Percentiles rank a stretch among this genome's conserved stretches.
These are phyloP conservation scores for Rubus idaeus DNA, from an alignment of 306 rosid genomes.

Conservation along the genomic window DNA sequence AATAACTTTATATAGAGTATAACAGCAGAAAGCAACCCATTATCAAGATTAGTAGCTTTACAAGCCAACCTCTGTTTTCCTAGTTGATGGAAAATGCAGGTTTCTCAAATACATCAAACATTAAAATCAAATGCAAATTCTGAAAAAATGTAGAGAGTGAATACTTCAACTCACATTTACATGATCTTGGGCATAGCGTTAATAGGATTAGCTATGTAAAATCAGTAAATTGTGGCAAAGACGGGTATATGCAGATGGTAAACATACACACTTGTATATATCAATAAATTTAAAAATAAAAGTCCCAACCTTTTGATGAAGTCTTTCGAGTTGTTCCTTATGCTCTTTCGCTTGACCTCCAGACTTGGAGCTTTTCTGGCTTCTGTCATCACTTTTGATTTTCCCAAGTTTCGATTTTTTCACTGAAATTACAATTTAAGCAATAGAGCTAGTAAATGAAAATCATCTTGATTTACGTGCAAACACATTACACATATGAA, in stretches of 20 bases:
- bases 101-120: background rate
- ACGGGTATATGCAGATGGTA: background rate
- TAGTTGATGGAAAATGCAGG: background rate
- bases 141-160: background rate
- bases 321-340: conserved; percentile 63
- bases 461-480: background rate
- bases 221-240: background rate
- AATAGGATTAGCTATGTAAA: no score
- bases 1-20: conserved; percentile 25
- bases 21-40: background rate
- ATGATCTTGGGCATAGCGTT: no score
- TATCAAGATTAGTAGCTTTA: no score
- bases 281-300: background rate
- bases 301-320: conserved; percentile 55
- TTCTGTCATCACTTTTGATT: conserved; percentile 26
- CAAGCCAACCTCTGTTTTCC: no score
- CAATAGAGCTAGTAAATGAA: background rate
- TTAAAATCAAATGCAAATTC: background rate
- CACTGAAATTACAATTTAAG: conserved; percentile 26
- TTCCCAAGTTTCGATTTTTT: conserved; percentile 28
- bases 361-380: conserved; percentile 31
- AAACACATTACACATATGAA: background rate
- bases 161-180: background rate
- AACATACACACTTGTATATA: background rate
- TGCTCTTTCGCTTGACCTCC: conserved; percentile 57